These are phyloP conservation scores for Xylaria polymorpha DNA, from an alignment of 2,329 filamentous ascomycete species.

Conservation along the genomic window DNA sequence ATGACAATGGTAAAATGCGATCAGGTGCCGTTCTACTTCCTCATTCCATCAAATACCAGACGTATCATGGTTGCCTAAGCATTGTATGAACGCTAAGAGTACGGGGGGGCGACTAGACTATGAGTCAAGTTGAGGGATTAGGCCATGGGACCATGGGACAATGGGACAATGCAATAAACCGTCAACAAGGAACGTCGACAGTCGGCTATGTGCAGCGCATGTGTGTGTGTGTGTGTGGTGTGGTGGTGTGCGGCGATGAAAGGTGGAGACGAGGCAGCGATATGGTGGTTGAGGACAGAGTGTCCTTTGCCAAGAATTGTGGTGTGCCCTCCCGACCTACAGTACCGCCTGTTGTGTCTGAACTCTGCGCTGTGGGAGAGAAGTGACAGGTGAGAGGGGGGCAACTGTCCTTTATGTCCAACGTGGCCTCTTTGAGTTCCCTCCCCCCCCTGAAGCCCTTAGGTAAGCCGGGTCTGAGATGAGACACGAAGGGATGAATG, in stretches of 20 bases:
- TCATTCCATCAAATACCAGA: conserved; percentile 52
- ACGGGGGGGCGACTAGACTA: conserved; percentile 2
- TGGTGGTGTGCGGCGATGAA: not conserved
- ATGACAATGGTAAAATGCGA: too few species aligned
- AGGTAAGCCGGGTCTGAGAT: conserved; percentile 30
- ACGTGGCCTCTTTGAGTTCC: conserved; percentile 38
- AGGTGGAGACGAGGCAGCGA: conserved; percentile 10
- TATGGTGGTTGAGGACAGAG: conserved; percentile 40
- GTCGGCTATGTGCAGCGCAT: not conserved
- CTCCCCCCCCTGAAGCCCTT: conserved; percentile 7
- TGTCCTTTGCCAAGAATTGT: conserved; percentile 38
- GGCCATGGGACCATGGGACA: too few species aligned
- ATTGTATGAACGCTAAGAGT: conserved; percentile 9
- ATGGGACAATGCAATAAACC: too few species aligned
- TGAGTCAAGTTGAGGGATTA: conserved; percentile 31
- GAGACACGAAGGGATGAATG: not conserved
- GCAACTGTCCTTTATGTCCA: conserved; percentile 41
- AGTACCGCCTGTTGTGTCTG: not conserved
- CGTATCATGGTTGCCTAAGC: conserved; percentile 37
- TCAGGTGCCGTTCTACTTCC: conserved; percentile 51
- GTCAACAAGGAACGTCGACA: not conserved
- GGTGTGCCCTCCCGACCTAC: conserved; percentile 5
- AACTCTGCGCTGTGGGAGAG: not conserved
- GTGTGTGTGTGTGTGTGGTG: not conserved
- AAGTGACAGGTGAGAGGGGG: not conserved